Evolutionary conservation across 352 stramenopile genomes (phyloP).

Genomic region (Globisporangium nodosum): DNA sequence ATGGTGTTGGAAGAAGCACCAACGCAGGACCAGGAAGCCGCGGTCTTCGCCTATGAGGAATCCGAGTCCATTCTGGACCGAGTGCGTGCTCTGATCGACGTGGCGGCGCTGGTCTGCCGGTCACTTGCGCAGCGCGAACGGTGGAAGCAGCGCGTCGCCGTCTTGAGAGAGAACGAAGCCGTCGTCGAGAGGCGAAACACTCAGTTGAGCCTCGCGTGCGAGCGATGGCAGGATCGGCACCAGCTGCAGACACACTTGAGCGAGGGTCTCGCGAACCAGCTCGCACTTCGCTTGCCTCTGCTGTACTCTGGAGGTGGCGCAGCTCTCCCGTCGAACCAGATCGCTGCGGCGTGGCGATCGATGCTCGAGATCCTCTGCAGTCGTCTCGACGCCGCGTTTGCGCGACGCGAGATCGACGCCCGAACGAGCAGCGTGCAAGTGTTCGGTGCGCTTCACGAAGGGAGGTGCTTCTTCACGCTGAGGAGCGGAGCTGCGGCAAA

Average conservation of each 20-base stretch:
- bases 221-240: neutral
- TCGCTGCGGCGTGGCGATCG: conserved; percentile 7
- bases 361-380: conserved; percentile 6
- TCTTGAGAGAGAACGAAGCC: conserved; percentile 1
- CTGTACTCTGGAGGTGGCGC: neutral
- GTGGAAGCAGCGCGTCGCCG: conserved; percentile 3
- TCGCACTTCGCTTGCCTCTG: conserved; percentile 4
- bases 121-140: neutral
- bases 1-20: neutral
- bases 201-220: neutral
- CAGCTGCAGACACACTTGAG: neutral
- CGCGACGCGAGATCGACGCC: neutral
- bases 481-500: neutral
- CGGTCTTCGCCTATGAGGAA: neutral
- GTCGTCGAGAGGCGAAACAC: neutral
- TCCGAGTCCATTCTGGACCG: conserved; percentile 1
- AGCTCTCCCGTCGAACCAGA: conserved; percentile 5
- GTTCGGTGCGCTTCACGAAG: conserved; percentile 5
- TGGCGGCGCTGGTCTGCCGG: conserved; percentile 3
- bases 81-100: conserved; percentile 1
- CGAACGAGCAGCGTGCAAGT: conserved; percentile 7
- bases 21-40: neutral
- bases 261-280: conserved; percentile 5
- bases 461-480: conserved; percentile 9
- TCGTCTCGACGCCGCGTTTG: conserved; percentile 8